phyloP scores from a whole-genome alignment of 108 stramenopile species.

The Schizochytrium sp. region DNA sequence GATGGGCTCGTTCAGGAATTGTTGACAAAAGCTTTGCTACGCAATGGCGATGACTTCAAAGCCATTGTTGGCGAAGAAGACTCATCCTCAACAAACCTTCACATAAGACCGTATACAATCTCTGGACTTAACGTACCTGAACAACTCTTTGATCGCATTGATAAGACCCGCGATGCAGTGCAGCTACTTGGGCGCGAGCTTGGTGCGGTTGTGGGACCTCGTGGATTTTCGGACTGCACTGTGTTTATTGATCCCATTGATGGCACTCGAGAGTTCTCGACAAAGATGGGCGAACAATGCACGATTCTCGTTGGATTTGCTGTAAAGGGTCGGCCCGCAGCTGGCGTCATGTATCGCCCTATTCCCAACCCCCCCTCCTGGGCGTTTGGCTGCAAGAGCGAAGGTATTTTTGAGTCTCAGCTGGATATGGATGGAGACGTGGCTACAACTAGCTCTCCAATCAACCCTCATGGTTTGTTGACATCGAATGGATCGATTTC shows the following conservation, averaged over 20 bases:
- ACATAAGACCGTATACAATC: conserved; percentile 64
- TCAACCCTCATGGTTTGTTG: conserved; percentile 65
- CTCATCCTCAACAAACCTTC: conserved; percentile 62
- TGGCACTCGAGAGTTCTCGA: conserved; percentile 84
- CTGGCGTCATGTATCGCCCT: conserved; percentile 78
- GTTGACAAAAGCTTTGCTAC: conserved; percentile 69
- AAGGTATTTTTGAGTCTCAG: conserved; percentile 66
- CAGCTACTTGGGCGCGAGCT: conserved; percentile 68
- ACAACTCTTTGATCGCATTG: conserved; percentile 57
- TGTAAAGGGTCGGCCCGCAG: conserved; percentile 73
- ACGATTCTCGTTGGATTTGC: conserved; percentile 82
- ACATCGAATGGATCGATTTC: conserved; percentile 79
- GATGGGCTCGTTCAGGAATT: conserved; percentile 78
- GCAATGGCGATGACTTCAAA: conserved; percentile 63
- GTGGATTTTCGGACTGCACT: conserved; percentile 73
- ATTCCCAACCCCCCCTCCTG: conserved; percentile 72
- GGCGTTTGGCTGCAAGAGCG: conserved; percentile 73
- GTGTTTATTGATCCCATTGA: conserved; percentile 88
- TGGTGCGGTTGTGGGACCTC: conserved; percentile 65
- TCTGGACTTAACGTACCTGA: conserved; percentile 66
- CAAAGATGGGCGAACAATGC: conserved; percentile 79
- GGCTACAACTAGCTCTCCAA: not conserved
- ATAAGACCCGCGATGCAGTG: conserved; percentile 49
- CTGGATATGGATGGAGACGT: conserved; percentile 59
- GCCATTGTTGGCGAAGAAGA: conserved; percentile 68